Evolutionary conservation across 805 yeast species (phyloP).

Genomic region (Hanseniaspora nectarophila): DNA sequence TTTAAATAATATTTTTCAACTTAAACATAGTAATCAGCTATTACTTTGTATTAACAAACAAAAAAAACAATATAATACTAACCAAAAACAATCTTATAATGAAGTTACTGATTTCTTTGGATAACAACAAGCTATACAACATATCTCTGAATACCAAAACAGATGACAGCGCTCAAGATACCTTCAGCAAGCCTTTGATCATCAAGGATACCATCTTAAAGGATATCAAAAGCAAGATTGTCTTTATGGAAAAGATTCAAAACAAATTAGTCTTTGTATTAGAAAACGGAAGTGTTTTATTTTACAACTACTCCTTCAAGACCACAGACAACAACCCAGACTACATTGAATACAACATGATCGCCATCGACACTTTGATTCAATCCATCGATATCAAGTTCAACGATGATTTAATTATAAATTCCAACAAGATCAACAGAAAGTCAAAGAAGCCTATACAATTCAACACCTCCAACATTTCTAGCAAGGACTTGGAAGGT

Average conservation of each 20-base stretch:
- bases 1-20: too few species aligned
- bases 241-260: conserved; percentile 5
- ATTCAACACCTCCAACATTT: conserved; percentile 8
- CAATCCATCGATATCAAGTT: not conserved
- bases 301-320: conserved; percentile 4
- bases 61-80: too few species aligned
- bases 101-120: conserved; percentile 54
- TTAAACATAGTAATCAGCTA: too few species aligned
- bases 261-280: conserved; percentile 1
- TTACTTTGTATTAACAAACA: too few species aligned
- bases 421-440: conserved; percentile 5
- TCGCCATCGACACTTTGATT: not conserved
- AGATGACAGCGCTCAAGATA: conserved; percentile 6
- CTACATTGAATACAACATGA: conserved; percentile 6
- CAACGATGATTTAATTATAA: not conserved
- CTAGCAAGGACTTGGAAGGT: not conserved
- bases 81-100: too few species aligned
- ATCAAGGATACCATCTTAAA: conserved; percentile 6
- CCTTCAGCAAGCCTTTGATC: conserved; percentile 6
- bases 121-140: conserved; percentile 41
- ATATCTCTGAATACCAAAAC: conserved; percentile 8
- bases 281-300: not conserved
- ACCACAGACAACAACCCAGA: not conserved
- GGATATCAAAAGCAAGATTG: not conserved
- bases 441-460: conserved; percentile 13